Evolutionary conservation across 2,329 filamentous ascomycete species (phyloP).

Genomic region (Fusarium coicis): DNA sequence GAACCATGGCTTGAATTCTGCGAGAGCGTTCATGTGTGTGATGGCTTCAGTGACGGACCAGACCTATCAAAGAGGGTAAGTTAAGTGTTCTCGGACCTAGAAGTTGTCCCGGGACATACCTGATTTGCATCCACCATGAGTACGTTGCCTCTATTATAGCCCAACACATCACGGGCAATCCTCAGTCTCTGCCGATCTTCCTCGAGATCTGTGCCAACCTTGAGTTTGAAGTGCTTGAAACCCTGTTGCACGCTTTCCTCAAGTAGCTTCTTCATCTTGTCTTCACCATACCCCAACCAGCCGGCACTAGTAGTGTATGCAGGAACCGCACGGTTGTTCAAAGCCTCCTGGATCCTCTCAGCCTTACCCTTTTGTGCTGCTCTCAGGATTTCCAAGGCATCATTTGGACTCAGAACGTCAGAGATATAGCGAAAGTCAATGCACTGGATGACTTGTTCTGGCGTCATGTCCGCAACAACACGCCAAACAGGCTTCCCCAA

Average conservation of each 20-base stretch:
- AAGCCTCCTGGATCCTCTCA: background rate
- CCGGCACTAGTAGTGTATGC: background rate
- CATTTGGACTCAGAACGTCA: constrained; percentile 60
- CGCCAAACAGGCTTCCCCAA: constrained; percentile 89
- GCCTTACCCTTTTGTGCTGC: background rate
- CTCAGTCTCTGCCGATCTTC: background rate
- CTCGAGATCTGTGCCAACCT: background rate
- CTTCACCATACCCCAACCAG: background rate
- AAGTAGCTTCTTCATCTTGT: background rate
- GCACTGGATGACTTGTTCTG: constrained; percentile 84
- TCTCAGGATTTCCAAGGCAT: background rate
- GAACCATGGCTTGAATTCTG: constrained; percentile 91
- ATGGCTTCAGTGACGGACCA: constrained; percentile 93
- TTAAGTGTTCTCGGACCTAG: accelerated
- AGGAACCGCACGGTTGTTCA: background rate
- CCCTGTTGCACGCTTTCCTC: background rate
- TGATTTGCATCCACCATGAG: background rate
- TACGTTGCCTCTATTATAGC: background rate
- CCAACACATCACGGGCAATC: background rate
- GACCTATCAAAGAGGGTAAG: constrained; percentile 59
- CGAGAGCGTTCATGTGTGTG: constrained; percentile 83
- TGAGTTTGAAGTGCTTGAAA: background rate
- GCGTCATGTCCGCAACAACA: constrained; percentile 87
- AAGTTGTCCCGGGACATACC: background rate
- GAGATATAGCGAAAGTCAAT: constrained; percentile 96